Evolutionary conservation across 2,329 filamentous ascomycete species (phyloP), one percentile per base, ranked within the genome.

Genomic region (Clonostachys byssicola): DNA sequence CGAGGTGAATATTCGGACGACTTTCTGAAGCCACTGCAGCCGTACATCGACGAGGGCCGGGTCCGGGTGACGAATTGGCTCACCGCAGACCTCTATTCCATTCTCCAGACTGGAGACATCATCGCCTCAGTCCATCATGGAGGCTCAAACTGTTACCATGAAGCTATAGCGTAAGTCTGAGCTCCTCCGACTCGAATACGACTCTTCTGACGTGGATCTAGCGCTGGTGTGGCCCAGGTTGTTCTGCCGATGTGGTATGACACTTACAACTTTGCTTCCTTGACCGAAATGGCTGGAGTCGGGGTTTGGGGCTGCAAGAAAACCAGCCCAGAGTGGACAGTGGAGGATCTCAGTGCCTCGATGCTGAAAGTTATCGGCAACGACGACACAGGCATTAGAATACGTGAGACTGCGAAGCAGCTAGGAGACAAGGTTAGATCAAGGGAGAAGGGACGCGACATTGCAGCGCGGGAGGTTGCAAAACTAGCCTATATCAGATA

Each of bases 181-280:
- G 10, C 36, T 7, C 17, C 16, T 12, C 17, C 4, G 18, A 7
- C 44, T 9, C 12, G 5, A n/a, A 30, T 36, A 43, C 8, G 40
- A 34, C 38, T 43, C 46, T 50, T 49, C 42, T 6, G 46, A 13
- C 13, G 30, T 38, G 6, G 36, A 30, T 9, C 14, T 34, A 73
- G 71, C 14, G 61, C 63, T 17, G 71, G 71, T 5, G 58, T 70
- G 9, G 67, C 72, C 4, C 73, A 75, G 43, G 51, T 75, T 9
- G 52, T 74, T 5, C 56, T 75, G 2, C 72, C 72, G 0, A 52
- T 64, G 6, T 74, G 72, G 72, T 56, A 65, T 3, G 72, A 75
- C 45, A 62, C 64, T 0, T 71, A 70, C 49, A 68, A 73, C 45
- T 73, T 64, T 47, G 70, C 71, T 8, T 58, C 56, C 12, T 60